Evolutionary conservation across 306 rosid species (phyloP).

Genomic region (Gynostemma pentaphyllum): DNA sequence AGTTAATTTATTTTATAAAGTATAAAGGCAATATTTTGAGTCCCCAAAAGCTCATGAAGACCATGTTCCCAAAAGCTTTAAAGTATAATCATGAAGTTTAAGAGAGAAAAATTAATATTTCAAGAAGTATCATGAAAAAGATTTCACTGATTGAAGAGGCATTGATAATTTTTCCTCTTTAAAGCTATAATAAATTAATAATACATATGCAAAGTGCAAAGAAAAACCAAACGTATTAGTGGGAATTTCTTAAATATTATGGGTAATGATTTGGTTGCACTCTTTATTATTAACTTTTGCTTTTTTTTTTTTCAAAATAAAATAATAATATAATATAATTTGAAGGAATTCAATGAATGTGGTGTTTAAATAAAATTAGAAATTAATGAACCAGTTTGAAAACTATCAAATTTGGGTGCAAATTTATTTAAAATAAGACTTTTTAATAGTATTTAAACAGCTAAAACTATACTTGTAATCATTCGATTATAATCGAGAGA

Average conservation of each 20-base stretch:
- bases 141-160: background rate
- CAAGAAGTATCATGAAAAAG: constrained; percentile 4
- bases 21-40: background rate
- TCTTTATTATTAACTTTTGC: background rate
- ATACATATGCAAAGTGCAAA: background rate
- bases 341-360: background rate
- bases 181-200: too few species aligned
- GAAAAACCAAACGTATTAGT: constrained; percentile 6
- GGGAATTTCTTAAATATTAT: constrained; percentile 1
- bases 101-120: background rate
- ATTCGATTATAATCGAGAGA: too few species aligned
- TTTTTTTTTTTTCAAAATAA: background rate
- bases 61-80: background rate
- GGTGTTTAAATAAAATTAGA: too few species aligned
- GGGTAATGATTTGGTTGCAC: background rate
- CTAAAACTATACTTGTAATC: too few species aligned
- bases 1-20: background rate
- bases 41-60: background rate
- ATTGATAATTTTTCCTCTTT: background rate
- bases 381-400: too few species aligned
- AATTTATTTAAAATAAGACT: too few species aligned
- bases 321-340: background rate
- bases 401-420: background rate
- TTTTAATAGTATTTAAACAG: too few species aligned
- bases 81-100: background rate